Evolutionary conservation across 106 monocot genomes (phyloP), one percentile per base, ranked within the genome.

Genomic region (Dactylorhiza incarnata): DNA sequence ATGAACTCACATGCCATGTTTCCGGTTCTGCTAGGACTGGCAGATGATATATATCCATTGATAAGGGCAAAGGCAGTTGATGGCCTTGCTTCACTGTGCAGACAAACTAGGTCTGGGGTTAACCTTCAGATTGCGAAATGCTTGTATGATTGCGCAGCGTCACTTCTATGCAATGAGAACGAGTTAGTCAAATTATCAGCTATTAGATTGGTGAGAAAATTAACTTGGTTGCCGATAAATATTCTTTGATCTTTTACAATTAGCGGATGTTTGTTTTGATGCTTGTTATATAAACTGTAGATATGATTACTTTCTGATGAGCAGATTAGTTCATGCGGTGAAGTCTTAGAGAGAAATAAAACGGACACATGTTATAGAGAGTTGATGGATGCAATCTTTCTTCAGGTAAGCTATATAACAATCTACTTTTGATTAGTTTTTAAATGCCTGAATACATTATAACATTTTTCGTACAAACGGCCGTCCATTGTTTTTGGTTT

Each of bases 161-260:
- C 63, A 75, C 74, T 85, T 70, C 73, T 96, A 26, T 56, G 62
- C 55, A 87, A 96, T 61, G 88, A 86, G 22, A 91, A 93, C 20
- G 83, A 81, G 73, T 49, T 52, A 24, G 86, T 91, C 22, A 89
- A 87, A 79, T 67, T 72, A 23, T 67, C 86, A 78, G 80, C 85
- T 11, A 79, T 96, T 77, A 78, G 79, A 74, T 69, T 91, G 96
- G 96, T 96, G 51, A 83, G 87, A 22, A 5, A 61, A 73, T 59
- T 14, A 3, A 48, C 71, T 15, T 47, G 5, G 3, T 80, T 80
- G 9, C 10, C 17, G 25, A 29, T 16, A 69, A 69, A n/a, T n/a
- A 2, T 74, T 54, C 7, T 79, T 25, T 50, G 72, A 17, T 23
- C 44, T 0, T 8, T 37, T 37, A 37, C 0, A 37, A 37, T 37